Conservation (phyloP, 2,329 filamentous ascomycete genomes). For the Aspergillus brunneoviolaceus region DNA sequence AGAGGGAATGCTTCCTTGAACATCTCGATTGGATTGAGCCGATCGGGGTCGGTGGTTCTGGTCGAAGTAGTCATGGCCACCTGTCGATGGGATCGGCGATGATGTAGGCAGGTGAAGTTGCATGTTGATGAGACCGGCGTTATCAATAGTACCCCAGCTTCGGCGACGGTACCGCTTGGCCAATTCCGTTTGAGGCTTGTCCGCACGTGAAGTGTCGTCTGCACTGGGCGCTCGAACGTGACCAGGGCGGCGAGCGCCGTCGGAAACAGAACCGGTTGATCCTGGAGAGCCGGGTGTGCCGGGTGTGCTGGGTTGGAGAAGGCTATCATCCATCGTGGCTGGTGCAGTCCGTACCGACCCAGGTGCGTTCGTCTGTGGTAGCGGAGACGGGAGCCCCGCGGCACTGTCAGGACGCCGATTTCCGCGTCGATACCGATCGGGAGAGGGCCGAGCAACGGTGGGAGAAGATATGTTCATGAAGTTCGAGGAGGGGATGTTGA, state of each 20-base stretch:
- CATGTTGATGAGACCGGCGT: constrained; percentile 38
- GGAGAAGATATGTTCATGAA: constrained; percentile 50
- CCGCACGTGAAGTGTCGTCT: constrained; percentile 66
- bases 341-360: constrained; percentile 8
- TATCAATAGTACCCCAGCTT: constrained; percentile 71
- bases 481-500: constrained; percentile 56
- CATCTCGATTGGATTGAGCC: constrained; percentile 52
- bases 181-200: constrained; percentile 60
- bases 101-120: constrained; percentile 36
- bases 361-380: constrained; percentile 5
- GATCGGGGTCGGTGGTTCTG: constrained; percentile 34
- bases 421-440: constrained; percentile 78
- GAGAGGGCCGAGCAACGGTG: constrained; percentile 65
- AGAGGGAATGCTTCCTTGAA: constrained; percentile 62
- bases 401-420: constrained; percentile 56
- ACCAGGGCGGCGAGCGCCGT: constrained; percentile 44
- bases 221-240: constrained; percentile 61
- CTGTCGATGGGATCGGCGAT: constrained; percentile 30
- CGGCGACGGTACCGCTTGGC: constrained; percentile 76
- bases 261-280: constrained; percentile 29
- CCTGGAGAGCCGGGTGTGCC: constrained; percentile 27
- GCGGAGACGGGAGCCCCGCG: constrained; percentile 19
- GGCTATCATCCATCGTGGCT: constrained; percentile 43
- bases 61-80: constrained; percentile 38
- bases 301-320: constrained; percentile 15